These are phyloP conservation scores for Fusarium praegraminearum DNA, from an alignment of 2,329 filamentous ascomycete genomes.

Conservation along the genomic window DNA sequence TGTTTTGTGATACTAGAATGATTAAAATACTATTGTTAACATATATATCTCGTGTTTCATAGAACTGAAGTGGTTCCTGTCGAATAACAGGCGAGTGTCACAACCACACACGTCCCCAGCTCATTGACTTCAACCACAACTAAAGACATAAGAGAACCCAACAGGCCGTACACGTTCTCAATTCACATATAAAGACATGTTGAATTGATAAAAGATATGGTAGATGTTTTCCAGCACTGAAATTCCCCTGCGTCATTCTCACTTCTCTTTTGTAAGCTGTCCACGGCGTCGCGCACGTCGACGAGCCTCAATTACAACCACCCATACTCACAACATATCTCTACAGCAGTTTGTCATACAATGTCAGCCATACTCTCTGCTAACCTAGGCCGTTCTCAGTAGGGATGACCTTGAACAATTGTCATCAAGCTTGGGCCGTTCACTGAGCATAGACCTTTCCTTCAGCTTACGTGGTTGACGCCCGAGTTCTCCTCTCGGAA, in stretches of 20 bases:
- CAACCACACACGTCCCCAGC: not conserved
- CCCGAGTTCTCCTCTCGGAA: not conserved
- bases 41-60: too few relatives aligned
- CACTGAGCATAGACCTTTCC: not conserved
- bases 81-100: slow-evolving; percentile 4
- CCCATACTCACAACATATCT: not conserved
- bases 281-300: not conserved
- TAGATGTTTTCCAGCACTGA: not conserved
- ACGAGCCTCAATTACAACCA: not conserved
- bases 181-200: not conserved
- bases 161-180: not conserved
- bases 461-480: not conserved
- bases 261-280: not conserved
- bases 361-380: not conserved
- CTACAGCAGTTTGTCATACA: not conserved
- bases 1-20: too few relatives aligned
- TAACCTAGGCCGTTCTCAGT: too few relatives aligned
- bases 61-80: not conserved
- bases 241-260: not conserved
- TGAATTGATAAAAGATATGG: not conserved
- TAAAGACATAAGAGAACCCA: accelerated
- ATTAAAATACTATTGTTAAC: accelerated
- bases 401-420: too few relatives aligned
- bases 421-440: not conserved
- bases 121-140: not conserved